Conservation (phyloP, 257 asterid species). For the Penstemon newberryi region DNA sequence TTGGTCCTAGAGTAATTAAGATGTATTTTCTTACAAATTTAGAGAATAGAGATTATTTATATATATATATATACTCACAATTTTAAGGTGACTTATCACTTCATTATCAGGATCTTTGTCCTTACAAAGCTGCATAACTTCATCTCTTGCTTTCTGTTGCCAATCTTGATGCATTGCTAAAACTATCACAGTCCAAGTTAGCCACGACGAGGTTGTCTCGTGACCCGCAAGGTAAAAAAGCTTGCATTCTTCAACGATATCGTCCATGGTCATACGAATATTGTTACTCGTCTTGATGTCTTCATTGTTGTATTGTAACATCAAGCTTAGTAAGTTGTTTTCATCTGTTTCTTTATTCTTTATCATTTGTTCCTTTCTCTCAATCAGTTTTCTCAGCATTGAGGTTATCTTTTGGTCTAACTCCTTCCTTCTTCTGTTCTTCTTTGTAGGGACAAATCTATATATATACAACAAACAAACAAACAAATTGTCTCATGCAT, state of each 20-base stretch:
- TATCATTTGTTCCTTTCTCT: constrained; percentile 36
- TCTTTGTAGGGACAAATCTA: constrained; percentile 59
- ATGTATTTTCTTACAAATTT: no score
- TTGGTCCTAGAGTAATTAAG: no score
- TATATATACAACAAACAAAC: not conserved
- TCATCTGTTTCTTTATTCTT: constrained; percentile 29
- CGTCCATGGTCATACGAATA: constrained; percentile 46
- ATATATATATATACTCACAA: constrained; percentile 37
- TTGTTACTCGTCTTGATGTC: constrained; percentile 16
- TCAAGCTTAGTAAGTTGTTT: constrained; percentile 42
- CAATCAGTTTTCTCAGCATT: constrained; percentile 40
- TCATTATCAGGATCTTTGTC: constrained; percentile 41
- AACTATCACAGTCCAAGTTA: constrained; percentile 53
- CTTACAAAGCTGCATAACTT: constrained; percentile 38
- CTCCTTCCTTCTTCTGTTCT: constrained; percentile 42
- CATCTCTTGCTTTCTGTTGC: constrained; percentile 59
- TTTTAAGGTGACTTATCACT: constrained; percentile 47
- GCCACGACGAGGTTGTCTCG: constrained; percentile 50
- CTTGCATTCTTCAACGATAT: constrained; percentile 59
- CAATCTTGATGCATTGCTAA: constrained; percentile 56
- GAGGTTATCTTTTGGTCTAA: constrained; percentile 41
- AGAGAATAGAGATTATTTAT: no score
- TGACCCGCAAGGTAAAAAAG: constrained; percentile 56
- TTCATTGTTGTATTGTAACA: constrained; percentile 40
- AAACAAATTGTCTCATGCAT: not conserved